A percentile compares a stretch with the other conserved stretches of the same genome.
These are phyloP conservation scores for Heritiera littoralis DNA, from an alignment of 345 rosid genomes.

Conservation along the genomic window DNA sequence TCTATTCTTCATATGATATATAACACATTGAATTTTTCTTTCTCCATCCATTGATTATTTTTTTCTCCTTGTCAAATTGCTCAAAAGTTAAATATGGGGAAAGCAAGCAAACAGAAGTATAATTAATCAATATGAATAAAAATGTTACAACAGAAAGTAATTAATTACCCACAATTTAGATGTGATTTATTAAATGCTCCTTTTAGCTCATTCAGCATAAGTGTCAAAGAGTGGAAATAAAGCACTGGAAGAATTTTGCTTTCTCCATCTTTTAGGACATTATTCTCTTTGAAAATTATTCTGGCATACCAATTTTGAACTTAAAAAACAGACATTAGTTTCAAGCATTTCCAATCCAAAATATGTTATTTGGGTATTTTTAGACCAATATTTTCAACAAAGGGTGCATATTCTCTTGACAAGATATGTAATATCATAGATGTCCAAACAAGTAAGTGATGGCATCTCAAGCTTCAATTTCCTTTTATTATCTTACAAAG, in stretches of 20 bases:
- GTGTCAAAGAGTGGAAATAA: not conserved
- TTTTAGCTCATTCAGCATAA: not conserved
- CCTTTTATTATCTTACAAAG: not conserved
- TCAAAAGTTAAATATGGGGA: not conserved
- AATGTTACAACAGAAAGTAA: not conserved
- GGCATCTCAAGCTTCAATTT: not conserved
- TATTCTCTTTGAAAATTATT: not conserved
- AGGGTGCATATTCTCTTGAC: not conserved
- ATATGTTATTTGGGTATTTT: not conserved
- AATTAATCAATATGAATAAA: not conserved
- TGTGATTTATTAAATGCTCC: not conserved
- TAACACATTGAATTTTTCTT: not conserved
- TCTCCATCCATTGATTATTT: not conserved
- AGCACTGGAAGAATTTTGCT: not conserved
- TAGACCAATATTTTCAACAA: slow-evolving; percentile 2
- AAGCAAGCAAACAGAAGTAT: not conserved
- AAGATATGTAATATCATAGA: not conserved
- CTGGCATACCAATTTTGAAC: not conserved
- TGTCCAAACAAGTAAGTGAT: not conserved
- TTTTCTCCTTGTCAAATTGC: not conserved
- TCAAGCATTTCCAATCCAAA: not conserved
- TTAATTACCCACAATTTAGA: not conserved
- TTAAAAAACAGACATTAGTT: not conserved
- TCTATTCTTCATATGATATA: not conserved
- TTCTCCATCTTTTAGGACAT: not conserved